Conservation (phyloP, 2,329 filamentous ascomycete species). For the Dryadomyces quercivorus region DNA sequence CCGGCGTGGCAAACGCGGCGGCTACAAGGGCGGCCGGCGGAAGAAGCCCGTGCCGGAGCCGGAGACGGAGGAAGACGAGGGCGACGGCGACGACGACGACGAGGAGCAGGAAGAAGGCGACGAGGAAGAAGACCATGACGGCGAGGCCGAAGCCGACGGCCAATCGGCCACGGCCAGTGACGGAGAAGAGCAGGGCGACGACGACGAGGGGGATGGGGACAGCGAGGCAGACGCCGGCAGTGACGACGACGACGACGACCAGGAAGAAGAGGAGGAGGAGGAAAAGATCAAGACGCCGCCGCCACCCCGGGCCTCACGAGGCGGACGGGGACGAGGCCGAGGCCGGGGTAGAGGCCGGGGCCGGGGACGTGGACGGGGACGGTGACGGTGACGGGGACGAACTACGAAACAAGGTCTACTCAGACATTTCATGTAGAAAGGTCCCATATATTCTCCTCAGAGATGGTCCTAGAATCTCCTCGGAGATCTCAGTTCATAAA, state of each 20-base stretch:
- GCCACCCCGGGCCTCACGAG: slow-evolving; percentile 3
- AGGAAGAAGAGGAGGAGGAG: slow-evolving; percentile 5
- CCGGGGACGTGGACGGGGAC: slow-evolving; percentile 4
- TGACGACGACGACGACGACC: slow-evolving; percentile 1
- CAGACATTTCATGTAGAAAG: too few species aligned
- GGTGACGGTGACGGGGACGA: not conserved
- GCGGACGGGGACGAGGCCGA: slow-evolving; percentile 5
- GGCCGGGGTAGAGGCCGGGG: slow-evolving; percentile 7
- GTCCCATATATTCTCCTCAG: too few species aligned
- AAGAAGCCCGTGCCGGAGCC: not conserved
- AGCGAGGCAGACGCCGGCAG: slow-evolving; percentile 1
- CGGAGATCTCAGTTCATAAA: too few species aligned
- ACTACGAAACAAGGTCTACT: not conserved
- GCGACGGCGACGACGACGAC: not conserved
- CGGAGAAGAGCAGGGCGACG: not conserved
- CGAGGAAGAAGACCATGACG: not conserved
- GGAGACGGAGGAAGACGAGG: not conserved
- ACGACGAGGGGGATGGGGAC: not conserved
- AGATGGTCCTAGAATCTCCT: too few species aligned
- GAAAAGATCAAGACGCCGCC: slow-evolving; percentile 6
- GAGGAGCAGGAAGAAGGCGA: not conserved
- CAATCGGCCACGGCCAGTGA: not conserved
- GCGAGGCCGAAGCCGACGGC: not conserved
- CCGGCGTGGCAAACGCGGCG: slow-evolving; percentile 4
- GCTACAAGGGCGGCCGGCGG: not conserved